Conservation (phyloP, 176 grass and related monocot species). For the Luzula sylvatica region DNA sequence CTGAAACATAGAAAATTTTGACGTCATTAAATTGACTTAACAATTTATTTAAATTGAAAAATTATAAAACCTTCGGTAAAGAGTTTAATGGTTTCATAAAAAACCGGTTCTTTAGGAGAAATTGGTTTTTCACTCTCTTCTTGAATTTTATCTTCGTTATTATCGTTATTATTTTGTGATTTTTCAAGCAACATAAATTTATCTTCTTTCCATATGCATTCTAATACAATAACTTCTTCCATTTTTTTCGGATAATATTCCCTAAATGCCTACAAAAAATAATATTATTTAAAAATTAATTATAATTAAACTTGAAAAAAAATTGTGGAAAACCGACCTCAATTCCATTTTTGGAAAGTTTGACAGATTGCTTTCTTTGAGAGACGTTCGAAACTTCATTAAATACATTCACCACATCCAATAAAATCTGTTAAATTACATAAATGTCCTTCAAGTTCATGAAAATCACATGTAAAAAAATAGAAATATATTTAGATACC, state of each 20-base stretch:
- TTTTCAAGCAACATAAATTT: slow-evolving; percentile 20
- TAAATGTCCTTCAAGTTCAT: not conserved
- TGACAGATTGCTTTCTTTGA: slow-evolving; percentile 65
- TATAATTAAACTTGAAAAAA: not conserved
- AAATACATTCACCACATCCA: slow-evolving; percentile 61
- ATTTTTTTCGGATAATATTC: slow-evolving; percentile 14
- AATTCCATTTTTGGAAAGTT: slow-evolving; percentile 51
- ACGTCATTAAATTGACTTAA: no score
- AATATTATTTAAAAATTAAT: not conserved
- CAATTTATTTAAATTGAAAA: not conserved
- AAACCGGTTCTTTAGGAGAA: slow-evolving; percentile 1
- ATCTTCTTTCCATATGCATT: slow-evolving; percentile 21
- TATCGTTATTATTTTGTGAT: slow-evolving; percentile 11
- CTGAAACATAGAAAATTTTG: no score
- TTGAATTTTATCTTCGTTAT: not conserved
- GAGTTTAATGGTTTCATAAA: slow-evolving; percentile 9
- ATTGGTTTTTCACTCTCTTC: slow-evolving; percentile 4
- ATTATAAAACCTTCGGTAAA: slow-evolving; percentile 13
- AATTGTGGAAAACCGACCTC: slow-evolving; percentile 35
- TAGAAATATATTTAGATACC: slow-evolving; percentile 28
- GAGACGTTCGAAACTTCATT: slow-evolving; percentile 69
- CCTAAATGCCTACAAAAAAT: slow-evolving; percentile 14
- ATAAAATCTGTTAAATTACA: slow-evolving; percentile 54
- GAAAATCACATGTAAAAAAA: slow-evolving; percentile 26
- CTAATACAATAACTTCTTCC: slow-evolving; percentile 19